Evolutionary conservation across 2,329 filamentous ascomycete species (phyloP), one percentile per base, ranked within the genome.

Genomic region (Colletotrichum spaethianum): DNA sequence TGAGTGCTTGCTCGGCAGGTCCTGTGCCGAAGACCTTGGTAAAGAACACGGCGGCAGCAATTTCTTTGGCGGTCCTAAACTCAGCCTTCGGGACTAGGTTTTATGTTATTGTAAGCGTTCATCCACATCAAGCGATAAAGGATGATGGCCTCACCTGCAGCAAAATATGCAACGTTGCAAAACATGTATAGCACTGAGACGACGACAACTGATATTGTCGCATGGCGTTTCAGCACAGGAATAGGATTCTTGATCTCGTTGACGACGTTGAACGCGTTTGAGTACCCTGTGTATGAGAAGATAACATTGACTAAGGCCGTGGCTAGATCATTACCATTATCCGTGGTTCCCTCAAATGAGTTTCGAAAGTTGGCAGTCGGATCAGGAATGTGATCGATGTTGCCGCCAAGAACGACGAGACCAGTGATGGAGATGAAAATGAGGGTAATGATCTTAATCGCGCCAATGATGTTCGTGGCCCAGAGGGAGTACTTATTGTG

Each of bases 231-330:
- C n/a, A 92, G 83, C 0, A 86, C 86, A 33, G 84, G 86, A 36
- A 91, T 83, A 0, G 90, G 90, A 70, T 90, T 87, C 83, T 89
- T 86, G 73, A 91, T 86, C 78, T 92, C 89, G 64, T 90, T 90
- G 64, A 89, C 87, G 1, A 92, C 83, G 67, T 90, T 90, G 79
- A 91, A 91, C 0, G 89, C 87, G 72, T 91, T 92, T 5, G 84
- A 80, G 70, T 86, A 91, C 1, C 90, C 89, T 0, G 82, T 78
- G 70, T 90, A 92, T 0, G 88, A 87, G 68, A 90, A 91, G 28
- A 88, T 85, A 53, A 92, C 88, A 61, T 87, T 90, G 55, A 89
- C 85, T 40, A 92, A 76, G 0, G 90, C 89, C 64, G 86, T 76
- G 0, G 82, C 77, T 1, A 83, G 70, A 26, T 81, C 80, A 57